Base-by-base conservation (phyloP, 139 green algal genomes). In the Pleodorina starrii region DNA sequence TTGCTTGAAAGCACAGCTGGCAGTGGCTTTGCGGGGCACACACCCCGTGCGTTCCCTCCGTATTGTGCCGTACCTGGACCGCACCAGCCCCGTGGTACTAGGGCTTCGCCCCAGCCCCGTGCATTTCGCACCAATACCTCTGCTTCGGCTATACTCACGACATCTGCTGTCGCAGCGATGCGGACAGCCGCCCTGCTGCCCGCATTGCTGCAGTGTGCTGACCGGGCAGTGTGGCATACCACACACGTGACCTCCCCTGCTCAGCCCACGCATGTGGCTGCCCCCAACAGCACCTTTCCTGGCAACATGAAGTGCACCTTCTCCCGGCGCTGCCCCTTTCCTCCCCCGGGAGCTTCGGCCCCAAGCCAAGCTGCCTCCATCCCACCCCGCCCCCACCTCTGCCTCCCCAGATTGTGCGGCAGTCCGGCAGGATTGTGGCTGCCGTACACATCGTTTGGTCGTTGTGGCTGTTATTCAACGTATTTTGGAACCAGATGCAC, bases 401-500 rank as follows among this genome's bases (percentile, higher is more conserved):
- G 16, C 10, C 42, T 17, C 46, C 0, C 32, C 73, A 90, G 81
- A 78, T 90, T 5, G 48, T 42, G 17, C 2, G 1, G 10, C 72
- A 44, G 10, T 32, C 72, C 12, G 87, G 84, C 27, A 25, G 9
- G 36, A 0, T 3, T 7, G 63, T 57, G 6, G 84, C 83, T 11
- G 48, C n/a, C 25, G 5, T 90, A 6, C 91, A 93, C 54, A 27
- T 17, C 2, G 14, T 27, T 2, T 75, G 90, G n/a, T 84, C 85
- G 2, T 29, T 90, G 46, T 90, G 66, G 75, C 88, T 94, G 63
- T 80, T 92, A 4, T 92, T 91, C 82, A 93, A 93, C 73, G 89
- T 94, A 6, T 44, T 92, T 1, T 94, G 88, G 68, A 94, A 94
- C 83, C 91, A 94, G 46, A 9, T 71, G 23, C 50, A 90, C 75